Base-by-base conservation (phyloP, 768 basidiomycete species). In the Phlebiopsis gigantea region DNA sequence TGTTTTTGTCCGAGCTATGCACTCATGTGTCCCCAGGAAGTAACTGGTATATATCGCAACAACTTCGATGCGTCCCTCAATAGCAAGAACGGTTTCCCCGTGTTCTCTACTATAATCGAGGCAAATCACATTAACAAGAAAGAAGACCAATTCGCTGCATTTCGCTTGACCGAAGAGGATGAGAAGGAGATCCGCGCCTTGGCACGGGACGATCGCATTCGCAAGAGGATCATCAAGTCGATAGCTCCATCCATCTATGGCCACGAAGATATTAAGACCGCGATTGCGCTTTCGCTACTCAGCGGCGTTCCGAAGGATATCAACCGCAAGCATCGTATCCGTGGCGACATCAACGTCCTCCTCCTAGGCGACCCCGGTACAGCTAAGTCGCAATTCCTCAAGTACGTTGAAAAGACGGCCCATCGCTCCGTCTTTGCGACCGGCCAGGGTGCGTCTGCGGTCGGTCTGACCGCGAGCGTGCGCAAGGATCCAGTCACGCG, bases 101-200 rank as follows among this genome's bases (percentile, higher is more conserved):
- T 99, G 29, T 99, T 99, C 76, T 97, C 94, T 8, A 99, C 97
- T 21, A 82, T 99, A 61, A 88, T 99, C 56, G 97, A 98, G 69
- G 97, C 95, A 17, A 99, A 99, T 70, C 95, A 98, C 68, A 78
- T 99, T 68, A 98, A 97, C 77, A 98, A 98, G 78, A 98, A 98
- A 72, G 96, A 98, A 72, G 97, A 99, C 66, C 80, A 96, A 17
- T 98, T 98, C 64, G 96, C 97, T n/a, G 95, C 97, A 4, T 95
- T 97, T 78, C 84, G 93, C 26, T 80, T 99, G 22, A 98, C 95
- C 0, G 96, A 98, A 69, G 97, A 98, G 64, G 97, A 99, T 62
- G 94, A 97, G 70, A 87, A 83, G 68, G 87, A 90, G 62, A 98
- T 99, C 66, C 86, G 93, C 14, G 75, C 79, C 8, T 83, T 98